These are phyloP conservation scores for Insectozyma bohioensis DNA, from an alignment of 1,139 yeast species.

Conservation along the genomic window DNA sequence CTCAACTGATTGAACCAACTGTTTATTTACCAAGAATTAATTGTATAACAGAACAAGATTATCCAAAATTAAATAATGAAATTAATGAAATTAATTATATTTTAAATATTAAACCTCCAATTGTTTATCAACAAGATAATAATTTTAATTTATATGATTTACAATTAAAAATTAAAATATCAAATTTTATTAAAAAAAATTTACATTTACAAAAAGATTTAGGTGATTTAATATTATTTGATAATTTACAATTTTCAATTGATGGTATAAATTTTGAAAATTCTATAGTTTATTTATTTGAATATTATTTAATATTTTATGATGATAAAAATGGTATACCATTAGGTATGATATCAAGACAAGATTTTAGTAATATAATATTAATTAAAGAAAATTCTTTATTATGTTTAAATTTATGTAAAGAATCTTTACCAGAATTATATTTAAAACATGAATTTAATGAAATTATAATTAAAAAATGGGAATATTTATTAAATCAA, in stretches of 20 bases:
- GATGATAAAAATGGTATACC: constrained; percentile 24
- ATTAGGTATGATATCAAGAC: constrained; percentile 30
- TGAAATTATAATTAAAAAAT: constrained; percentile 39
- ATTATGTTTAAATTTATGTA: constrained; percentile 38
- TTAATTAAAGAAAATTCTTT: constrained; percentile 24
- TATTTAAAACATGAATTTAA: constrained; percentile 34
- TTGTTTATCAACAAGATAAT: constrained; percentile 13
- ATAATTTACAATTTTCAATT: constrained; percentile 38
- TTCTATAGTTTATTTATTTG: constrained; percentile 40
- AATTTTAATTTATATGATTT: constrained; percentile 15
- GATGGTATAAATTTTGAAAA: constrained; percentile 38
- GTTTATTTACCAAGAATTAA: constrained; percentile 22
- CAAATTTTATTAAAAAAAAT: constrained; percentile 8
- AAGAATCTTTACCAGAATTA: constrained; percentile 47
- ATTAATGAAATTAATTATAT: constrained; percentile 21
- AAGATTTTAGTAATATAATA: constrained; percentile 33
- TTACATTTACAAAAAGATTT: constrained; percentile 18
- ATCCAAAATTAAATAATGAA: constrained; percentile 13
- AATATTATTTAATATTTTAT: constrained; percentile 36
- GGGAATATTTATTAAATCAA: constrained; percentile 33
- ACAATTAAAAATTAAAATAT: constrained; percentile 16
- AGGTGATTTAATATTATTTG: constrained; percentile 41
- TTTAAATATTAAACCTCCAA: constrained; percentile 28
- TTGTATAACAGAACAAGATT: constrained; percentile 18
- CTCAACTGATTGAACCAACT: constrained; percentile 8